Conservation (phyloP, 306 rosid genomes). For the Prunus kanzakura region DNA sequence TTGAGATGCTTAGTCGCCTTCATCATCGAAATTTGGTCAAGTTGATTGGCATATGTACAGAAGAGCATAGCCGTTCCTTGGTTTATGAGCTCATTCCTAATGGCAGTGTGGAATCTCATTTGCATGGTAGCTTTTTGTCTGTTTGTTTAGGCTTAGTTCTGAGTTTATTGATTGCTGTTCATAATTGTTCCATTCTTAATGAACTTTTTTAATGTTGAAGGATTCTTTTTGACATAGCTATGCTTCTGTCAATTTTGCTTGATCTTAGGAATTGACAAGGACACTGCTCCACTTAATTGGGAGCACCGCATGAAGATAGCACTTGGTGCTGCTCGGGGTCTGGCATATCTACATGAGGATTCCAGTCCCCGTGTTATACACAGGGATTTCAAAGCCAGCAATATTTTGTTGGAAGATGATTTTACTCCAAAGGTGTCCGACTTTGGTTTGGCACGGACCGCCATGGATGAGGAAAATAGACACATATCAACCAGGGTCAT, state of each 20-base stretch:
- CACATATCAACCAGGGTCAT: constrained; percentile 95
- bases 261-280: constrained; percentile 70
- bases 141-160: constrained; percentile 1
- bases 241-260: constrained; percentile 15
- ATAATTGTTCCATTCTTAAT: not conserved
- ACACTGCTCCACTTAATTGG: constrained; percentile 71
- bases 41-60: constrained; percentile 88
- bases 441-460: constrained; percentile 94
- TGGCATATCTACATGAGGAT: constrained; percentile 94
- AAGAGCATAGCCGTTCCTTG: constrained; percentile 68
- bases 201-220: not conserved
- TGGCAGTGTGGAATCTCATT: constrained; percentile 96
- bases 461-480: constrained; percentile 72
- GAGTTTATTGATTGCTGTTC: constrained; percentile 4
- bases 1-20: constrained; percentile 98
- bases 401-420: constrained; percentile 87
- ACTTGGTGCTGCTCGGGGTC: constrained; percentile 93
- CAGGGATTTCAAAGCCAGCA: constrained; percentile 93
- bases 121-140: constrained; percentile 62
- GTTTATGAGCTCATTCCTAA: constrained; percentile 93
- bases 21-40: constrained; percentile 96
- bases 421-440: constrained; percentile 95
- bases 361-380: constrained; percentile 97
- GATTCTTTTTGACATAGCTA: constrained; percentile 15
- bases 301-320: constrained; percentile 82